Evolutionary conservation across 176 grass and related monocot genomes (phyloP), one percentile per base, ranked within the genome.

Genomic region (Juncus inflexus): DNA sequence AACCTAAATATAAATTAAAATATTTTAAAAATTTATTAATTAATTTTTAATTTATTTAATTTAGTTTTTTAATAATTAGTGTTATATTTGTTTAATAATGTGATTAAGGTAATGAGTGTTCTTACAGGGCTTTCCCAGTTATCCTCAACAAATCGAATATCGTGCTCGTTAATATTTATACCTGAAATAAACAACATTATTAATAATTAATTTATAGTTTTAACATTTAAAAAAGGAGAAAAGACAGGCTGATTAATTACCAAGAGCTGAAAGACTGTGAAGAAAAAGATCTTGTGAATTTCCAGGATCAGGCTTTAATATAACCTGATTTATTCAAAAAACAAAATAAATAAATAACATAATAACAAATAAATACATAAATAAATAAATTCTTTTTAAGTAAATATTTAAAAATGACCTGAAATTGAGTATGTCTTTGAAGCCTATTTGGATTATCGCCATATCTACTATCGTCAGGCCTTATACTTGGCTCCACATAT

Each of bases 391-490:
- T 66, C 35, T 58, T 73, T 36, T 45, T 66, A 35, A 55, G 37
- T 37, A 55, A 28, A 6, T 47, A 47, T 47, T 47, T 47, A 47
- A 47, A 47, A 47, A 6, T 47, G 67, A 91, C 92, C 84, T 97
- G 92, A 83, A 97, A 97, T 60, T 97, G 92, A 65, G 92, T 89
- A 52, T 97, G 92, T 3, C 92, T 76, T 42, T 97, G 92, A 59
- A 97, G 87, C 67, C 92, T 86, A 49, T 97, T 97, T 52, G 92
- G 92, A 80, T 97, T 97, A 70, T 97, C 87, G 35, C 87, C 92
- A n/a, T 97, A 91, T 43, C 92, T 81, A 53, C 92, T 97, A 37
- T 91, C 92, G 42, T 97, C 92, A 12, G 92, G 92, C 63, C 92
- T 77, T 77, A 97, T 67, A 62, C 92, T 97, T 66, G 87, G 92